Evolutionary conservation across 2,329 filamentous ascomycete species (phyloP).

Genomic region (Calcarisporium arbuscula): DNA sequence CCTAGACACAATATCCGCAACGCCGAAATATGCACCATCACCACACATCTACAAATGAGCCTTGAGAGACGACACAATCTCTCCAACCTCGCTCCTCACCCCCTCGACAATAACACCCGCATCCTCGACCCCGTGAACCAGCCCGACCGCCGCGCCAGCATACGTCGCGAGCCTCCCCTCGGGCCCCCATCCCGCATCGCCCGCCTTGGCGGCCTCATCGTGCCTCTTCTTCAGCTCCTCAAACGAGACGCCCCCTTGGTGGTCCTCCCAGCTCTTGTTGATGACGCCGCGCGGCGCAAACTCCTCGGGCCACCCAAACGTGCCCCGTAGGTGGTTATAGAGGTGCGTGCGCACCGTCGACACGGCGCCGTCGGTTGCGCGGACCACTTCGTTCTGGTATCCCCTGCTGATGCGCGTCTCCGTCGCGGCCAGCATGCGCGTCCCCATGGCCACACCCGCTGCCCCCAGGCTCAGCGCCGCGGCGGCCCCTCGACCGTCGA

Average conservation of each 20-base stretch:
- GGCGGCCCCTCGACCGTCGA: constrained; percentile 43
- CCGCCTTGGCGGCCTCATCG: constrained; percentile 31
- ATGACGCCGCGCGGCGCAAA: constrained; percentile 33
- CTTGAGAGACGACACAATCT: constrained; percentile 8
- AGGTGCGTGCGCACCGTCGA: constrained; percentile 35
- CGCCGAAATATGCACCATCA: no score
- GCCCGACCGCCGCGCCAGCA: constrained; percentile 38
- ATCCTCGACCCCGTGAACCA: constrained; percentile 32
- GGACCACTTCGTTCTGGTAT: constrained; percentile 36
- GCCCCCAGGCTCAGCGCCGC: constrained; percentile 46
- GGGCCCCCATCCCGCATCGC: constrained; percentile 40
- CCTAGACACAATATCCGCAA: no score
- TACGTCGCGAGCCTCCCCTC: constrained; percentile 44
- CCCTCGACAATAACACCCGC: constrained; percentile 32
- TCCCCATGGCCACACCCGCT: constrained; percentile 53
- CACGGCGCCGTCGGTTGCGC: constrained; percentile 30
- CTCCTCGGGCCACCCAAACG: constrained; percentile 33
- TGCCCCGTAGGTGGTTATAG: constrained; percentile 38
- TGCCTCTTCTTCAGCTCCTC: constrained; percentile 37
- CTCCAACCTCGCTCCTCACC: constrained; percentile 20
- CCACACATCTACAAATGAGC: constrained; percentile 3
- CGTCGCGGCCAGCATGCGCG: constrained; percentile 49
- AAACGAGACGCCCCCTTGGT: constrained; percentile 30
- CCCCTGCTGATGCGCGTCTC: constrained; percentile 33
- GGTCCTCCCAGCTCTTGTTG: constrained; percentile 31